Evolutionary conservation across 2,329 filamentous ascomycete genomes (phyloP).

Genomic region (Phaeosphaeria sp.): DNA sequence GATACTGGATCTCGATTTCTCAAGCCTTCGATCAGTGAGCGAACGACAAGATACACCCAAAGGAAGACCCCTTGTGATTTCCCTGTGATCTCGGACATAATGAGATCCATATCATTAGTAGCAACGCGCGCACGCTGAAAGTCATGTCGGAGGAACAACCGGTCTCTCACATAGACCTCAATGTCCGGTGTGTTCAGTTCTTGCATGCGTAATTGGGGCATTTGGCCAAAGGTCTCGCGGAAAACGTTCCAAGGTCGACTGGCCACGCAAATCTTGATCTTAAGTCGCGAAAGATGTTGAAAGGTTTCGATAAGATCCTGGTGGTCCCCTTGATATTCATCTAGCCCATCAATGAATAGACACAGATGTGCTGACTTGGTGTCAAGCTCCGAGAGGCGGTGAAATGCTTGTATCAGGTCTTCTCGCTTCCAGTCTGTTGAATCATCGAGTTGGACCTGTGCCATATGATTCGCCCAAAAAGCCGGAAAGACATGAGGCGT

Average conservation of each 20-base stretch:
- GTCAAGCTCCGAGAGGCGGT: neutral
- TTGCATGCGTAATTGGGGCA: constrained; percentile 1
- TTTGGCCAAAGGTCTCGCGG: constrained; percentile 6
- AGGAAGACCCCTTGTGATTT: constrained; percentile 25
- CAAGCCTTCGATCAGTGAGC: constrained; percentile 13
- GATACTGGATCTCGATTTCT: constrained; percentile 7
- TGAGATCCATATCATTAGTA: constrained; percentile 1
- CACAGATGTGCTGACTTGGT: neutral
- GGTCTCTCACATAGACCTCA: neutral
- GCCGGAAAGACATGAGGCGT: neutral
- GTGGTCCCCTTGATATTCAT: constrained; percentile 14
- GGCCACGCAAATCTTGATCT: constrained; percentile 10
- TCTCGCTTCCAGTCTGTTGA: neutral
- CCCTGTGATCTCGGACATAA: constrained; percentile 2
- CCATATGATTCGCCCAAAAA: neutral
- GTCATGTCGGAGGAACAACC: neutral
- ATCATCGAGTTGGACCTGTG: neutral
- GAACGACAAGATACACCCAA: constrained; percentile 22
- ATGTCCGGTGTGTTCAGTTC: constrained; percentile 6
- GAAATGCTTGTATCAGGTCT: neutral
- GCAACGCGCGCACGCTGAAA: neutral
- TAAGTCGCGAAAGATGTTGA: neutral
- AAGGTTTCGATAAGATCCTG: constrained; percentile 8
- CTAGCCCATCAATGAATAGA: constrained; percentile 19
- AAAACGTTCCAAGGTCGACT: constrained; percentile 16